These are phyloP conservation scores for Syncephalastrum contaminatum DNA, from an alignment of 371 early-diverging fungal species.

Conservation along the genomic window DNA sequence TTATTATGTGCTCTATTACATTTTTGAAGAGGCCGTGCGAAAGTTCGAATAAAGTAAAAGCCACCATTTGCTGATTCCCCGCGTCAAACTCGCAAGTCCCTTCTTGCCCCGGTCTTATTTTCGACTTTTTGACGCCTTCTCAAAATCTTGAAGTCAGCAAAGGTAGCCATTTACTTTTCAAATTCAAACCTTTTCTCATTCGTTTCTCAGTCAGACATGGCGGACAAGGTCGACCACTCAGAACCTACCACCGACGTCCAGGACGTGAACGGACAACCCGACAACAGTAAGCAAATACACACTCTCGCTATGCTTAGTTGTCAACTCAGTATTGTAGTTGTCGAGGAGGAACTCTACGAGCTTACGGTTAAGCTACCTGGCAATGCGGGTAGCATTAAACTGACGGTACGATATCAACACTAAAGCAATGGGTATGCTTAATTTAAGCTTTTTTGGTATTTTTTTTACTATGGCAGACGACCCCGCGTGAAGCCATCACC, in stretches of 20 bases:
- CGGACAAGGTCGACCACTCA: conserved; percentile 21
- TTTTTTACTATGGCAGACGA: conserved; percentile 40
- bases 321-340: conserved; percentile 14
- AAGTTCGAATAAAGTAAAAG: too few relatives aligned
- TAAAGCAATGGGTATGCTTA: conserved; percentile 1
- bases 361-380: conserved; percentile 60
- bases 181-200: neutral
- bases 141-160: too few relatives aligned
- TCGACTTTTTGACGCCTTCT: too few relatives aligned
- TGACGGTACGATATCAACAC: conserved; percentile 39
- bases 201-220: conserved; percentile 9
- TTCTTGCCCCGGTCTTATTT: too few relatives aligned
- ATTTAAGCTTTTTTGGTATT: conserved; percentile 2
- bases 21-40: too few relatives aligned
- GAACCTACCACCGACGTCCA: conserved; percentile 9
- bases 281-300: conserved; percentile 14
- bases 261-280: conserved; percentile 14
- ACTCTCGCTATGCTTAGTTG: neutral
- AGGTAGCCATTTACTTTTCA: neutral
- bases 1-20: too few relatives aligned
- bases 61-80: too few relatives aligned
- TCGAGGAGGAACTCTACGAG: conserved; percentile 58
- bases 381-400: conserved; percentile 48
- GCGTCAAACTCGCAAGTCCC: too few relatives aligned
- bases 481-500: conserved; percentile 75